Percentiles rank a stretch among this genome's conserved stretches.
Conservation (phyloP, 176 grass and related monocot genomes). For the Triticum monococcum region DNA sequence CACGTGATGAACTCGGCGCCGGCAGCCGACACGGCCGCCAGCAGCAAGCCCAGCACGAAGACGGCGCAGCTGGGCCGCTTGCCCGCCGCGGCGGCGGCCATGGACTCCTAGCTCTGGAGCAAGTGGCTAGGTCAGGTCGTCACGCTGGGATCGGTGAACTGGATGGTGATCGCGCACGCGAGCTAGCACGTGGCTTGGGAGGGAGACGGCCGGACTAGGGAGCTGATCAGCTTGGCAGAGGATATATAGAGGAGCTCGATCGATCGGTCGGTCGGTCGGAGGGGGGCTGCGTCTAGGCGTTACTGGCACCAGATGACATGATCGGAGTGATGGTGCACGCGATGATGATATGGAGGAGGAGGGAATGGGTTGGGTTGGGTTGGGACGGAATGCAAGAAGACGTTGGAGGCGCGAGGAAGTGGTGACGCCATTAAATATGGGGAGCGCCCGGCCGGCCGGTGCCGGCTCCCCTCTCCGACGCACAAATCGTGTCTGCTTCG, state of each 20-base stretch:
- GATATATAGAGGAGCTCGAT: slow-evolving; percentile 15
- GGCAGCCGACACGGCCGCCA: background rate
- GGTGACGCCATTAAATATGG: slow-evolving; percentile 76
- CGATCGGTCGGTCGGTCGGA: background rate
- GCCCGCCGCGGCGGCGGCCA: background rate
- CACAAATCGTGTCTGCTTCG: background rate
- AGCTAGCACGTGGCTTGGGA: background rate
- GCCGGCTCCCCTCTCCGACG: background rate
- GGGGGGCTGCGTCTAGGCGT: slow-evolving; percentile 5
- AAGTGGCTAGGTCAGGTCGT: background rate
- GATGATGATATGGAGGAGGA: slow-evolving; percentile 16
- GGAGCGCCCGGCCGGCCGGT: slow-evolving; percentile 48
- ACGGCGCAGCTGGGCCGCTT: background rate
- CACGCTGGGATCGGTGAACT: background rate
- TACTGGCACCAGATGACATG: slow-evolving; percentile 14
- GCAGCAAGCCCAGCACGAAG: background rate
- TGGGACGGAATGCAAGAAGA: slow-evolving; percentile 49
- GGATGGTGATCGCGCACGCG: background rate
- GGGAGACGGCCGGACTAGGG: background rate
- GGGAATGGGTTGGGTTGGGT: slow-evolving; percentile 2
- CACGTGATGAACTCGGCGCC: slow-evolving; percentile 66
- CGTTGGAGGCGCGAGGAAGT: slow-evolving; percentile 58
- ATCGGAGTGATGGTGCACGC: background rate
- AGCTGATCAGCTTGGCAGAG: background rate
- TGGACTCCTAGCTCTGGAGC: background rate